Evolutionary conservation across 1,284 basidiomycete species (phyloP), one percentile per base, ranked within the genome.

Genomic region (Cystobasidium pallidum): DNA sequence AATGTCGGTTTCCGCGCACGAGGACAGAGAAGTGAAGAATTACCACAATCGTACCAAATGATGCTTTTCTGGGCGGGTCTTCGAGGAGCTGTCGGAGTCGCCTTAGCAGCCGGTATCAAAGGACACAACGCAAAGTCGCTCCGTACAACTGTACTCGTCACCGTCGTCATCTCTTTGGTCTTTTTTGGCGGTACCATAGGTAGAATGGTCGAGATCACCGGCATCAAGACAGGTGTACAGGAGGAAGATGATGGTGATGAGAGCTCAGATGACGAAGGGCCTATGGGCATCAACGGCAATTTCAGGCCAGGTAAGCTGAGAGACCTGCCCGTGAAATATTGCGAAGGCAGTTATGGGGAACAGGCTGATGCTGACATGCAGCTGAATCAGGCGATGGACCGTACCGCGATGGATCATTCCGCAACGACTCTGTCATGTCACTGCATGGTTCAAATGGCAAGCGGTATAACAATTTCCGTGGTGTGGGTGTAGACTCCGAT

Each of bases 41-140:
- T 96, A 3, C 93, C 94, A 0, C 93, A 96, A 80, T 93, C 92
- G 19, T 95, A 96, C 78, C 93, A 77, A 55, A 76, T 79, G 75
- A 79, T 96, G 94, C 83, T 99, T 24, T 99, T 99, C 83, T 99
- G 95, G 96, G 95, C 95, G 0, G 96, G 96, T 8, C 83, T 99
- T 63, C 86, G 95, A 39, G 95, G 95, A 67, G 95, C 95, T 0
- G 95, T 98, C 45, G 95, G 96, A 28, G 96, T 99, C 28, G 95
- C 95, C 2, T 87, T 99, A 17, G 94, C 94, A 1, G 91, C 92
- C 2, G 95, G 95, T 8, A 96, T 99, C 84, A 89, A 89, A 74
- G 95, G 94, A 32, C 86, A 89, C 54, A 95, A 95, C 78, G 93
- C 92, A 0, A 88, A 91, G 77, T 92, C 91, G 24, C 84, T 99